Evolutionary conservation across 2,329 filamentous ascomycete species (phyloP).

Genomic region (Cladophialophora bantiana): DNA sequence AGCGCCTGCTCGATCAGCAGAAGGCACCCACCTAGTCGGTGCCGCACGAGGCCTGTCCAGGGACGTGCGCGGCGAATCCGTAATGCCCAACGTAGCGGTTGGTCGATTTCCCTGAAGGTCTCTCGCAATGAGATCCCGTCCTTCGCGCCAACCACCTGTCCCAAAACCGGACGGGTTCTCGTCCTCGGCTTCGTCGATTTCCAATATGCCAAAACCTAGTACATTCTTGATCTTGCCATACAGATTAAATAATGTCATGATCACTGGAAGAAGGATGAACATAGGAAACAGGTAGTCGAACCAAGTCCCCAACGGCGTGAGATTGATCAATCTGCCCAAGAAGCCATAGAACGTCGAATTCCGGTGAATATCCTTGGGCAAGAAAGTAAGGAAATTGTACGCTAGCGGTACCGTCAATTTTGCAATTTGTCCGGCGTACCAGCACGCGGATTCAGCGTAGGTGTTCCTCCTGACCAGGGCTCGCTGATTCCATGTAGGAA

Average conservation of each 20-base stretch:
- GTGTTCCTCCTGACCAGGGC: constrained; percentile 90
- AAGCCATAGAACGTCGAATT: constrained; percentile 88
- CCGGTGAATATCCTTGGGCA: constrained; percentile 74
- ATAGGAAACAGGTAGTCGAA: constrained; percentile 91
- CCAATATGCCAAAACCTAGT: constrained; percentile 79
- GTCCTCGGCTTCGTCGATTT: constrained; percentile 75
- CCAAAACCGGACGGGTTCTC: constrained; percentile 70
- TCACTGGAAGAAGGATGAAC: constrained; percentile 83
- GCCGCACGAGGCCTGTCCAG: constrained; percentile 42
- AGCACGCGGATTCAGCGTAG: constrained; percentile 90
- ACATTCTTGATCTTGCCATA: constrained; percentile 81
- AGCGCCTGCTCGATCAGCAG: constrained; percentile 36
- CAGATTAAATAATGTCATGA: constrained; percentile 84
- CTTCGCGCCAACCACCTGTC: constrained; percentile 87
- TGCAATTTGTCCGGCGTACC: constrained; percentile 93
- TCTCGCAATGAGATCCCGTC: constrained; percentile 85
- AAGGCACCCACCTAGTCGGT: constrained; percentile 47
- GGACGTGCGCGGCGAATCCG: constrained; percentile 41
- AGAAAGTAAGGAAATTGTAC: constrained; percentile 95
- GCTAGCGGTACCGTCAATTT: constrained; percentile 89
- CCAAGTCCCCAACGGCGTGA: constrained; percentile 80
- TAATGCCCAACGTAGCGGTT: constrained; percentile 49
- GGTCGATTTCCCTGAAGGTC: constrained; percentile 71
- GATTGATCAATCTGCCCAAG: constrained; percentile 79
- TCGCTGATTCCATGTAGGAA: constrained; percentile 96